phyloP scores from a whole-genome alignment of 306 rosid genomes.

The Malus sylvestris region DNA sequence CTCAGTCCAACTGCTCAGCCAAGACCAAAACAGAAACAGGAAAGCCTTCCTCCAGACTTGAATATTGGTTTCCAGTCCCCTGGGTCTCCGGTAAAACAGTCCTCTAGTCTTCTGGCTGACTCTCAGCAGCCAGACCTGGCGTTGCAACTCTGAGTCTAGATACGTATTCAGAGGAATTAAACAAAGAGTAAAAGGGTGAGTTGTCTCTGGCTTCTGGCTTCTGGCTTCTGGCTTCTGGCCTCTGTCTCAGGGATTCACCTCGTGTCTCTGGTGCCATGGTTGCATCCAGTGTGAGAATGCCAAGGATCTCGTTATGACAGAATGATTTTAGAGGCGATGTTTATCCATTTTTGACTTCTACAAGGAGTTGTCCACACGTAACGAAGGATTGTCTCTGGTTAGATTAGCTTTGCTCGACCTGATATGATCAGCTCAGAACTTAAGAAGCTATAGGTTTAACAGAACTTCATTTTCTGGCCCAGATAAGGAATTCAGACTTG shows the following conservation, averaged over 20 bases:
- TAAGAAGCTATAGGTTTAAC: constrained; percentile 8
- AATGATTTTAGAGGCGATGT: constrained; percentile 18
- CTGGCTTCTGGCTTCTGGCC: constrained; percentile 20
- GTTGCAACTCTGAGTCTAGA: constrained; percentile 63
- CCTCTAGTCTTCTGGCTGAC: constrained; percentile 74
- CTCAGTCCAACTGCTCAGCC: constrained; percentile 54
- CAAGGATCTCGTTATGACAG: constrained; percentile 21
- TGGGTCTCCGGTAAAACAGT: constrained; percentile 83
- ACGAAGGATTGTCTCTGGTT: not conserved
- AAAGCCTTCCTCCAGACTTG: constrained; percentile 93
- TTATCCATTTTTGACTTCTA: constrained; percentile 15
- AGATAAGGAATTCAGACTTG: constrained; percentile 21
- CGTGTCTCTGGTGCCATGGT: constrained; percentile 1
- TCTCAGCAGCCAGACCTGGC: constrained; percentile 99
- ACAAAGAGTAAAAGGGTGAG: constrained; percentile 6
- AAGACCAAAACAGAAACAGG: constrained; percentile 74
- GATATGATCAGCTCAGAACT: constrained; percentile 13
- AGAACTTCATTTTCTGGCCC: constrained; percentile 9
- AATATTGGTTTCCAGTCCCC: constrained; percentile 92
- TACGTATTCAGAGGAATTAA: constrained; percentile 11
- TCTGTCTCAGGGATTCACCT: constrained; percentile 23
- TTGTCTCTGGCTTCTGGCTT: constrained; percentile 19
- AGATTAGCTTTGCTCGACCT: constrained; percentile 24
- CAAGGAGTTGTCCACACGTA: not conserved
- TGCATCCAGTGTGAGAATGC: constrained; percentile 22